Percentiles rank a stretch among this genome's conserved stretches.
phyloP scores from a whole-genome alignment of 805 yeast species.

The Saturnispora sekii region DNA sequence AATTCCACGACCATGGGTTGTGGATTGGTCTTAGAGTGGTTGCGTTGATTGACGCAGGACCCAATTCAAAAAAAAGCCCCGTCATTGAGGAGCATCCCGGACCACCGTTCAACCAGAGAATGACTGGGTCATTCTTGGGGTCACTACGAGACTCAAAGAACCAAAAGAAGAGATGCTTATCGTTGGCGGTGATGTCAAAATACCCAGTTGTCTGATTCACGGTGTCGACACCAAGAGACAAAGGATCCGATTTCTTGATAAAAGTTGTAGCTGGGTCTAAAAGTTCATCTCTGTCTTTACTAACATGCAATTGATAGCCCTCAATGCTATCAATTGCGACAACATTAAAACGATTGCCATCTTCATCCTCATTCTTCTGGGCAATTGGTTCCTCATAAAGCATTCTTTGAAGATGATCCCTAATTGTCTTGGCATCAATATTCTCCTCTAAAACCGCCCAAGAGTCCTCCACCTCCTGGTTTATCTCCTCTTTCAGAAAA shows the following conservation, averaged over 20 bases:
- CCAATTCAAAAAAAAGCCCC: conserved; percentile 79
- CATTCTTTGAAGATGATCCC: not conserved
- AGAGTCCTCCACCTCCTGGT: conserved; percentile 4
- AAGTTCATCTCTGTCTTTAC: conserved; percentile 2
- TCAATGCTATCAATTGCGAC: conserved; percentile 13
- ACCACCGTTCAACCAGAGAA: conserved; percentile 90
- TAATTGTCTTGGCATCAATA: conserved; percentile 2
- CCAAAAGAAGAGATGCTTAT: conserved; percentile 78
- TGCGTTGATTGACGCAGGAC: conserved; percentile 59
- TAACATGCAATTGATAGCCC: conserved; percentile 20
- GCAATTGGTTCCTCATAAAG: conserved; percentile 1
- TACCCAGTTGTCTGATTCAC: conserved; percentile 83
- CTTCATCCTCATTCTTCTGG: not conserved
- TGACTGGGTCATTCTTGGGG: conserved; percentile 76
- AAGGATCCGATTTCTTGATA: conserved; percentile 34
- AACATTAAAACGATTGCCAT: not conserved
- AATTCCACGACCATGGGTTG: conserved; percentile 80
- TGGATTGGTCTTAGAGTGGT: conserved; percentile 50
- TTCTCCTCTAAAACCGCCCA: conserved; percentile 11
- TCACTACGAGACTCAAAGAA: conserved; percentile 83
- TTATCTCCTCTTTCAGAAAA: conserved; percentile 1
- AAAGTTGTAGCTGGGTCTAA: not conserved
- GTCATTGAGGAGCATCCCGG: conserved; percentile 91
- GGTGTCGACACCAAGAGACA: conserved; percentile 63
- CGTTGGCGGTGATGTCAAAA: conserved; percentile 52